phyloP scores from a whole-genome alignment of 2,329 filamentous ascomycete genomes.

The Colletotrichum sp. region DNA sequence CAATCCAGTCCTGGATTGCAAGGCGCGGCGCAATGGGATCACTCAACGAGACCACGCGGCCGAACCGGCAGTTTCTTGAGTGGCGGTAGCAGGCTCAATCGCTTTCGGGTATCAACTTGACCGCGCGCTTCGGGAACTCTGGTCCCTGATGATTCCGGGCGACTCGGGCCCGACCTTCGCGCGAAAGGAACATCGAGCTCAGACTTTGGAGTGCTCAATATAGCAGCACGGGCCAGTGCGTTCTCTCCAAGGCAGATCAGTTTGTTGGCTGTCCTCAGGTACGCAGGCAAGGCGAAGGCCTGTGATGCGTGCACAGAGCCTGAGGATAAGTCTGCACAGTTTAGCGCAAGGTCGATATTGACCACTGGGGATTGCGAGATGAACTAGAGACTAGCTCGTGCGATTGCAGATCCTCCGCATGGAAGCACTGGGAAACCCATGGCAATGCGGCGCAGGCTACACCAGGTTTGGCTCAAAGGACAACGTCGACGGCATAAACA shows the following conservation, averaged over 20 bases:
- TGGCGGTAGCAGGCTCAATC: not conserved
- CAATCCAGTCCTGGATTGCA: not conserved
- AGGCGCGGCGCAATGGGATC: not conserved
- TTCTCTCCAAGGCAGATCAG: not conserved
- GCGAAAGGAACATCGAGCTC: not conserved
- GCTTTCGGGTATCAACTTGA: not conserved
- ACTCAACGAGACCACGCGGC: not conserved
- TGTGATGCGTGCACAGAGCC: not conserved
- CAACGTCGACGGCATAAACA: not conserved
- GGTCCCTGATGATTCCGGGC: not conserved
- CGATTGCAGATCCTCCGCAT: slow-evolving; percentile 7
- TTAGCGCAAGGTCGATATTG: not conserved
- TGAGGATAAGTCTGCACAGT: not conserved
- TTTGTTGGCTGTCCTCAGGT: not conserved
- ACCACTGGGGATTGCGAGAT: not conserved
- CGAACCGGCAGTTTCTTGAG: not conserved
- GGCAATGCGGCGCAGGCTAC: not conserved
- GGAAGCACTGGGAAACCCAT: not conserved
- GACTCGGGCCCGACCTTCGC: not conserved
- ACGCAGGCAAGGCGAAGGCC: not conserved
- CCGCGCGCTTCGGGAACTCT: not conserved
- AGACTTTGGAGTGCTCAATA: not conserved
- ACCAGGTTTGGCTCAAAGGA: not conserved
- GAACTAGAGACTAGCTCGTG: not conserved
- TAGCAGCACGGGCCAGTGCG: not conserved